These are phyloP conservation scores for Iberis amara DNA, from an alignment of 441 rosid genomes.

Conservation along the genomic window DNA sequence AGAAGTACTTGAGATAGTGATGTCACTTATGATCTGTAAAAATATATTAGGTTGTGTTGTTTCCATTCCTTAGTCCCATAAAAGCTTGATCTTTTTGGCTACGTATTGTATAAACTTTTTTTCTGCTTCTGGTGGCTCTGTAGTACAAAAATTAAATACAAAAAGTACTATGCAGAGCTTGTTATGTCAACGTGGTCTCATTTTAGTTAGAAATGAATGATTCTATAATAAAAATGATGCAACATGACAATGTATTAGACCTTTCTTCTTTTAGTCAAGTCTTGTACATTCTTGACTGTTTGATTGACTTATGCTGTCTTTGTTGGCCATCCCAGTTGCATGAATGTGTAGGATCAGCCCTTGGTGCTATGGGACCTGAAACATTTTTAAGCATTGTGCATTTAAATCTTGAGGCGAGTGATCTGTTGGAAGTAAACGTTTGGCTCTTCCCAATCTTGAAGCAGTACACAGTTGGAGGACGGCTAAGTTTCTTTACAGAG, in stretches of 20 bases:
- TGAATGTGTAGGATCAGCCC: slow-evolving; percentile 89
- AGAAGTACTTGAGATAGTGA: slow-evolving; percentile 6
- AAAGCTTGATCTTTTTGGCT: slow-evolving; percentile 11
- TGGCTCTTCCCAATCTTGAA: slow-evolving; percentile 94
- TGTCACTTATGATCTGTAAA: slow-evolving; percentile 5
- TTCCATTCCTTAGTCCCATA: neutral
- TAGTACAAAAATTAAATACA: slow-evolving; percentile 2
- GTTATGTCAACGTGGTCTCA: neutral
- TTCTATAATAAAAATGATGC: neutral
- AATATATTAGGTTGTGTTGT: slow-evolving; percentile 2
- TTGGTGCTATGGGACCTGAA: slow-evolving; percentile 94
- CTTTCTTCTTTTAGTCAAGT: neutral
- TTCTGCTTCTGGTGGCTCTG: neutral
- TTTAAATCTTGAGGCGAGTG: slow-evolving; percentile 67
- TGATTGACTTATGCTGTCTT: slow-evolving; percentile 12
- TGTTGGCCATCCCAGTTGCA: slow-evolving; percentile 52
- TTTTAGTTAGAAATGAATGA: slow-evolving; percentile 8
- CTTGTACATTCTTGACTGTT: slow-evolving; percentile 11
- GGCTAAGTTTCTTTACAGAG: slow-evolving; percentile 64
- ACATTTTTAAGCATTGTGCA: slow-evolving; percentile 61
- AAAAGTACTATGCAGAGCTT: neutral
- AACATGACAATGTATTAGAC: slow-evolving; percentile 10
- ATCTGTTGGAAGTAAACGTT: slow-evolving; percentile 74
- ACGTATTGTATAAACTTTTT: neutral
- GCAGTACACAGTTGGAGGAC: slow-evolving; percentile 84